Evolutionary conservation across 805 yeast species (phyloP).

Genomic region (Candida methanosorbosa): DNA sequence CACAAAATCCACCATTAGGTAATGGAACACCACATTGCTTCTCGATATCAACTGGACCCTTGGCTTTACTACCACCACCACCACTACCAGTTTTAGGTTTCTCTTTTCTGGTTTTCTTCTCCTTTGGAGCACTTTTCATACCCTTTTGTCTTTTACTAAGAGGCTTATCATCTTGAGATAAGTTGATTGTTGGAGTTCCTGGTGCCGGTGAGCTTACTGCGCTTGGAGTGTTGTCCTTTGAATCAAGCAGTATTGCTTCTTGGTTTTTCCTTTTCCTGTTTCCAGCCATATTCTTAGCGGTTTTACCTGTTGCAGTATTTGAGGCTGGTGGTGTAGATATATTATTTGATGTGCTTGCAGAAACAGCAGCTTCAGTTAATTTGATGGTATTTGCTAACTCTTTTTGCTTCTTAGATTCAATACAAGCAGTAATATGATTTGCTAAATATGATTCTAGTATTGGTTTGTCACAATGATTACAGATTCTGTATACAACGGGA

Average conservation of each 20-base stretch:
- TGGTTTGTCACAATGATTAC: constrained; percentile 40
- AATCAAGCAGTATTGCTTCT: constrained; percentile 3
- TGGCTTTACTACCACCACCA: constrained; percentile 55
- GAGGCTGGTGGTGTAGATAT: not conserved
- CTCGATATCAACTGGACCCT: constrained; percentile 86
- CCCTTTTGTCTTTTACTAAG: constrained; percentile 5
- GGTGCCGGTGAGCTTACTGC: constrained; percentile 12
- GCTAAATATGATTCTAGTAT: constrained; percentile 28
- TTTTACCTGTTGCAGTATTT: constrained; percentile 1
- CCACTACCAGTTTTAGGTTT: constrained; percentile 30
- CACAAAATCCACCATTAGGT: constrained; percentile 93
- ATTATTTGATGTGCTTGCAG: not conserved
- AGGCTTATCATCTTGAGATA: constrained; percentile 8
- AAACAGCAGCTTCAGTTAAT: constrained; percentile 1
- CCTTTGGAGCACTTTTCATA: constrained; percentile 1
- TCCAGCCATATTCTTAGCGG: constrained; percentile 6
- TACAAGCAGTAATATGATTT: constrained; percentile 31
- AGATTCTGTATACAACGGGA: constrained; percentile 34
- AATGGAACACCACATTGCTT: constrained; percentile 93
- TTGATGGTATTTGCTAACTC: too few species aligned
- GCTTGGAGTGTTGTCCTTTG: constrained; percentile 19
- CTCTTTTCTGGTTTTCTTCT: constrained; percentile 15
- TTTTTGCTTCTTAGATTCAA: constrained; percentile 22
- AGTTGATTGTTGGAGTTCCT: constrained; percentile 3
- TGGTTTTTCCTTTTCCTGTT: constrained; percentile 18